A percentile compares a stretch with the other conserved stretches of the same genome.
These are phyloP conservation scores for Botryosphaeria dothidea DNA, from an alignment of 2,329 filamentous ascomycete species.

Conservation along the genomic window DNA sequence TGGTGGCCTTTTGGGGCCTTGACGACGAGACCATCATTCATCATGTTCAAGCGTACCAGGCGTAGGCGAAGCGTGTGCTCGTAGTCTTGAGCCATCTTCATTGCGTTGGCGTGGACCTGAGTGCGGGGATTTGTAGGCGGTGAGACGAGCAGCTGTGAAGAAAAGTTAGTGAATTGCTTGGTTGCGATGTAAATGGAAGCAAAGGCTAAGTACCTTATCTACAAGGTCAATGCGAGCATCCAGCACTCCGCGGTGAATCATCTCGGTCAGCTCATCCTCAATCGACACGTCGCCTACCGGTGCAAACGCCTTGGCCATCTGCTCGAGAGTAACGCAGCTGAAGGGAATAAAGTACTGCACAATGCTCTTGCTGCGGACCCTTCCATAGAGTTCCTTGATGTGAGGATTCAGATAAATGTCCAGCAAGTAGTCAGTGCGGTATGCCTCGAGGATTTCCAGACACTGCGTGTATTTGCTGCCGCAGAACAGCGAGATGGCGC, in stretches of 20 bases:
- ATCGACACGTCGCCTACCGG: conserved; percentile 55
- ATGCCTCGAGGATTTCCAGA: conserved; percentile 77
- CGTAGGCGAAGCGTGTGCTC: conserved; percentile 74
- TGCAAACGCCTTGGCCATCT: conserved; percentile 76
- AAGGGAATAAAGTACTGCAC: conserved; percentile 91
- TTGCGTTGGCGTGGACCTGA: conserved; percentile 68
- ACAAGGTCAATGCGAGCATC: conserved; percentile 84
- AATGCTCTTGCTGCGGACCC: conserved; percentile 87
- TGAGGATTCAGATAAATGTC: conserved; percentile 83
- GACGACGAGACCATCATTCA: conserved; percentile 74
- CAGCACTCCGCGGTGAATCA: conserved; percentile 74
- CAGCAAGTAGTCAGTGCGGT: conserved; percentile 83
- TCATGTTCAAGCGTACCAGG: conserved; percentile 74
- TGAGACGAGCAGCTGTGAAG: conserved; percentile 66
- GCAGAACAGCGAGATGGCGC: conserved; percentile 85
- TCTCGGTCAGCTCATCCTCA: conserved; percentile 71
- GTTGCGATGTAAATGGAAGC: background rate
- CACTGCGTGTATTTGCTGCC: conserved; percentile 87
- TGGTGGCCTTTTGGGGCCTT: conserved; percentile 15
- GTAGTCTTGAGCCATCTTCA: conserved; percentile 70
- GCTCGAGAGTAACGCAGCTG: conserved; percentile 78
- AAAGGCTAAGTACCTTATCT: conserved; percentile 58
- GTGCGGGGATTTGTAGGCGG: conserved; percentile 66
- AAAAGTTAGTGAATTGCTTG: background rate
- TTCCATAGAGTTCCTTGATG: conserved; percentile 67